These are phyloP conservation scores for Cymbopogon citratus DNA, from an alignment of 176 grass and related monocot species.

Conservation along the genomic window DNA sequence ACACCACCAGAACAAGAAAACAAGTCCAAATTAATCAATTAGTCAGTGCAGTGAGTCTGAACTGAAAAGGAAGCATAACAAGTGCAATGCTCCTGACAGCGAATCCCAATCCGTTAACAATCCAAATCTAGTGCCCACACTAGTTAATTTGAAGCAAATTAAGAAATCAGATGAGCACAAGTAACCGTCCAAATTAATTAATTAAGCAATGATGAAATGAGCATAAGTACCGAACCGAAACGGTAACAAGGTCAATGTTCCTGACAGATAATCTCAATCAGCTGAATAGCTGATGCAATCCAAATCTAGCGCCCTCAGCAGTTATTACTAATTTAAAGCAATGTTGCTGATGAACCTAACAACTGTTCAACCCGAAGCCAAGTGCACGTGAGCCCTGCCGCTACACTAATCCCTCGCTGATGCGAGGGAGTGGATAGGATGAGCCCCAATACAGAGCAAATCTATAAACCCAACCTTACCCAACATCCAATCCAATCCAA, in stretches of 20 bases:
- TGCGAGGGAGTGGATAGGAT: background rate
- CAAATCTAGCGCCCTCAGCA: background rate
- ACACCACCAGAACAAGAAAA: constrained; percentile 21
- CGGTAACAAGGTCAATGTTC: background rate
- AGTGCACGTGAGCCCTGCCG: background rate
- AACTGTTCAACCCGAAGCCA: background rate
- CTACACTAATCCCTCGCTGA: background rate
- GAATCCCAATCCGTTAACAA: background rate
- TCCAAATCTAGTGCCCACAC: too few species aligned
- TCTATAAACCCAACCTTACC: background rate
- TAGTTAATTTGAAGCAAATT: too few species aligned
- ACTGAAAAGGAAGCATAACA: background rate
- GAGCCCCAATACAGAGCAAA: background rate
- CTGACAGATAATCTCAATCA: background rate
- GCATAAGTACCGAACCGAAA: background rate
- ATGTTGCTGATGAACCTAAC: background rate
- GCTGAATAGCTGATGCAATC: background rate
- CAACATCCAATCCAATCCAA: background rate
- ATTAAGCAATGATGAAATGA: background rate
- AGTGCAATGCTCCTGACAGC: background rate
- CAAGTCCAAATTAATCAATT: background rate
- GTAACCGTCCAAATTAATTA: background rate
- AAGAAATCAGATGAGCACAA: background rate
- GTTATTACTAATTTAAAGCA: background rate
- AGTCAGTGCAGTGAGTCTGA: background rate